These are phyloP conservation scores for Diaporthe citriasiana DNA, from an alignment of 2,329 filamentous ascomycete species.

Conservation along the genomic window DNA sequence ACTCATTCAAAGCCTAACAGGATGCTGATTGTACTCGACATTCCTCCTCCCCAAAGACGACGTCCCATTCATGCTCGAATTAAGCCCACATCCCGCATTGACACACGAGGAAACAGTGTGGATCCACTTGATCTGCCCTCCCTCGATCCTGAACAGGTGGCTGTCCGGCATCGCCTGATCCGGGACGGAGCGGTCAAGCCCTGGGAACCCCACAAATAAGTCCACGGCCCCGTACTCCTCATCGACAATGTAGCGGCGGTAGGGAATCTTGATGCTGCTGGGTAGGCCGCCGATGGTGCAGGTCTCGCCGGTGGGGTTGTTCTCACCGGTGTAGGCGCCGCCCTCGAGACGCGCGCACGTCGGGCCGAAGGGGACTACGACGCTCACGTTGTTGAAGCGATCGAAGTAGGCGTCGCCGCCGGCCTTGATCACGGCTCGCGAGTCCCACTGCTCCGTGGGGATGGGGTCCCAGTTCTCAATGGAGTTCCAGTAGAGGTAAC, in stretches of 20 bases:
- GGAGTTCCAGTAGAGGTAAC: conserved; percentile 51
- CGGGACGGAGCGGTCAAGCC: conserved; percentile 43
- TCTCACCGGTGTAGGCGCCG: conserved; percentile 45
- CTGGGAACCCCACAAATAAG: conserved; percentile 48
- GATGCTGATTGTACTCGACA: not conserved
- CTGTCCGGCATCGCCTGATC: conserved; percentile 47
- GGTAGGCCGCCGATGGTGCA: conserved; percentile 48
- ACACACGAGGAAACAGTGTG: conserved; percentile 48
- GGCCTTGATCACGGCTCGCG: conserved; percentile 51
- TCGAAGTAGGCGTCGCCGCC: conserved; percentile 52
- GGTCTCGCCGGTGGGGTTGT: conserved; percentile 41
- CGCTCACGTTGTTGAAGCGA: conserved; percentile 47
- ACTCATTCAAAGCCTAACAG: not conserved
- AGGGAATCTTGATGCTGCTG: conserved; percentile 44
- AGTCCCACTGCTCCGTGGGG: conserved; percentile 49
- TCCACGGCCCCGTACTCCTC: conserved; percentile 49
- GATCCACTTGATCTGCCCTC: conserved; percentile 48
- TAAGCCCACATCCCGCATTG: conserved; percentile 46
- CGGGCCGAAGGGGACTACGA: conserved; percentile 47
- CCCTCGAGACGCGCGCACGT: conserved; percentile 50
- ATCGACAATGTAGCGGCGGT: conserved; percentile 51
- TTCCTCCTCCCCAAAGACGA: not conserved
- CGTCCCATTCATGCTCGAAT: not conserved
- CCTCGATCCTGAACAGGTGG: conserved; percentile 49
- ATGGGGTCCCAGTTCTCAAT: conserved; percentile 52